Base-by-base conservation (phyloP, 495 filamentous ascomycete genomes). In the Trichocladium uniseriatum region DNA sequence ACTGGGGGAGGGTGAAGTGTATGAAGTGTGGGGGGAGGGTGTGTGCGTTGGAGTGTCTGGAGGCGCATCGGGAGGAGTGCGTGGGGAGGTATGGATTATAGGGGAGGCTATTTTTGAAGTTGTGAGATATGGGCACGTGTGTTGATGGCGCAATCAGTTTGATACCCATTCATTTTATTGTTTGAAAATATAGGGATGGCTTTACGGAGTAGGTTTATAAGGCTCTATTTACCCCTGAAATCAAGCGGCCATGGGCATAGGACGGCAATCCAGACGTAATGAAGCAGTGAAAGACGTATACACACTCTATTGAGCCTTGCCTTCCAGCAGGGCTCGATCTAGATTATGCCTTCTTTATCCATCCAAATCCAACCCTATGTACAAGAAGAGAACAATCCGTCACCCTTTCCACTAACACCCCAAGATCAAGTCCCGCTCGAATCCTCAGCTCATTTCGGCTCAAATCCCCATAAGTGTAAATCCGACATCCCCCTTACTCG, bases 1-100 rank as follows among this genome's bases (percentile, higher is more conserved):
- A 92, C 65, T 95, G 90, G 89, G 89, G 89, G 1, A 76, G 84
- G 54, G 84, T 89, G 24, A 79, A 77, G 65, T 95, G 89, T 65
- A 79, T 83, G 69, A 89, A 81, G 66, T 95, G 89, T 68, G 87
- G 87, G 31, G 72, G 76, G 46, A 66, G 86, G 54, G 84, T 84
- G 10, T 95, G 89, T 67, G 86, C 87, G 53, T 64, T 95, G 46
- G 83, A 84, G 52, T 95, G 89, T 63, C 78, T 90, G 54, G 78
- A 79, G 54, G 70, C 77, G 37, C 89, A 95, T 72, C 79, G 85
- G 57, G 84, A 89, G 66, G 86, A 78, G 57, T 78, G 76, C 39
- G 64, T 75, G 29, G 69, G 80, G 34, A 73, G 86, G 55, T 95
- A 90, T 68, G 82, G 83, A 41, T 66, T 82, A 11, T 84, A 51